These are phyloP conservation scores for Cicer cuneatum DNA, from an alignment of 306 rosid species.

Conservation along the genomic window DNA sequence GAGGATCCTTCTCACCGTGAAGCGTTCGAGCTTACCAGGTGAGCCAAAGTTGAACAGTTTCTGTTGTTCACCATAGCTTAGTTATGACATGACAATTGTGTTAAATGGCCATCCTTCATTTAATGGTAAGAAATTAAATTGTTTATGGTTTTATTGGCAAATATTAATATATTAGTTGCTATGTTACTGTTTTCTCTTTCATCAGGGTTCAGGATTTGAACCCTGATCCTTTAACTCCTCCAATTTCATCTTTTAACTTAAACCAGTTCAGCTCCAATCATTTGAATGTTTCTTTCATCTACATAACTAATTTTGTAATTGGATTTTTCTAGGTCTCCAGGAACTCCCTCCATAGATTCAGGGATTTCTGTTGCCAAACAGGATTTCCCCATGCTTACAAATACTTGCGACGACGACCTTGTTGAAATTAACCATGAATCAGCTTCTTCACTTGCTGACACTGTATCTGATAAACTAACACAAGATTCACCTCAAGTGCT, in stretches of 20 bases:
- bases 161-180: too few relatives aligned
- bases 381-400: slow-evolving; percentile 55
- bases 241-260: too few relatives aligned
- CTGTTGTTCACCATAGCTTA: slow-evolving; percentile 32
- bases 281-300: slow-evolving; percentile 13
- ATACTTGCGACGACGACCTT: slow-evolving; percentile 43
- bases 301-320: slow-evolving; percentile 38
- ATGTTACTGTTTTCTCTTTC: too few relatives aligned
- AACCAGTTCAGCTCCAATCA: slow-evolving; percentile 18
- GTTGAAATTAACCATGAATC: slow-evolving; percentile 57
- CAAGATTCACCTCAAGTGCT: slow-evolving; percentile 67
- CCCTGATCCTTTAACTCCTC: too few relatives aligned
- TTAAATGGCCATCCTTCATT: slow-evolving; percentile 1
- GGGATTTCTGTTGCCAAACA: slow-evolving; percentile 51
- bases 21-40: slow-evolving; percentile 61
- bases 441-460: slow-evolving; percentile 59
- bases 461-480: slow-evolving; percentile 49
- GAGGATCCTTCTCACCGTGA: slow-evolving; percentile 56
- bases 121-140: neutral
- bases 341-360: slow-evolving; percentile 56
- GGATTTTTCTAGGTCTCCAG: slow-evolving; percentile 63
- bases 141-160: neutral
- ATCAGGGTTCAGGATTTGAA: too few relatives aligned
- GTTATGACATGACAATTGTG: slow-evolving; percentile 1
- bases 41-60: slow-evolving; percentile 42